A percentile compares a stretch with the other conserved stretches of the same genome.
Evolutionary conservation across 768 basidiomycete genomes (phyloP).

Genomic region (Auriscalpium vulgare): DNA sequence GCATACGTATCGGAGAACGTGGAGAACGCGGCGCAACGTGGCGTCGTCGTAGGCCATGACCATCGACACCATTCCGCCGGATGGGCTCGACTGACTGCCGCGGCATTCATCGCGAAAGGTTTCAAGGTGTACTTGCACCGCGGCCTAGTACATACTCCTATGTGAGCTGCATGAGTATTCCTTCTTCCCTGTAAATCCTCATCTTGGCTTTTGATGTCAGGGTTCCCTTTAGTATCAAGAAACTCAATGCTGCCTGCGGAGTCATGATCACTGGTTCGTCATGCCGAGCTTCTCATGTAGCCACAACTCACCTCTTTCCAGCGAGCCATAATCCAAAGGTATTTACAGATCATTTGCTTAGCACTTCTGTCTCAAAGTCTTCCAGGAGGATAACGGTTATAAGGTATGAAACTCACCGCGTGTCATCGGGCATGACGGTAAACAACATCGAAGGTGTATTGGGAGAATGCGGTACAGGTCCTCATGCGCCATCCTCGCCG

Average conservation of each 20-base stretch:
- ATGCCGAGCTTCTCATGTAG: background rate
- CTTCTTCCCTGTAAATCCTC: background rate
- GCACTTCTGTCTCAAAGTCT: background rate
- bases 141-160: constrained; percentile 73
- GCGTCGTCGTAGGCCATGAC: constrained; percentile 81
- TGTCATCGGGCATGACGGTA: background rate
- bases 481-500: background rate
- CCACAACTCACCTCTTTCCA: constrained; percentile 17
- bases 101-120: constrained; percentile 54
- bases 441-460: constrained; percentile 54
- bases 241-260: constrained; percentile 64
- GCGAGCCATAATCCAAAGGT: constrained; percentile 90
- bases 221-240: constrained; percentile 72
- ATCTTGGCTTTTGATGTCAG: constrained; percentile 28
- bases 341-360: constrained; percentile 1
- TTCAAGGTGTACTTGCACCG: constrained; percentile 63
- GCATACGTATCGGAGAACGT: constrained; percentile 58
- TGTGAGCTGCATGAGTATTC: constrained; percentile 35
- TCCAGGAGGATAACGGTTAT: constrained; percentile 79
- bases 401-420: constrained; percentile 40
- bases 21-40: constrained; percentile 43
- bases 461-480: constrained; percentile 85
- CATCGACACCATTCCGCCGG: constrained; percentile 73
- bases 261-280: constrained; percentile 80
- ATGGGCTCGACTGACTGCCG: constrained; percentile 73